Evolutionary conservation across 768 basidiomycete genomes (phyloP), one percentile per base, ranked within the genome.

Genomic region (Lentinus brumalis): DNA sequence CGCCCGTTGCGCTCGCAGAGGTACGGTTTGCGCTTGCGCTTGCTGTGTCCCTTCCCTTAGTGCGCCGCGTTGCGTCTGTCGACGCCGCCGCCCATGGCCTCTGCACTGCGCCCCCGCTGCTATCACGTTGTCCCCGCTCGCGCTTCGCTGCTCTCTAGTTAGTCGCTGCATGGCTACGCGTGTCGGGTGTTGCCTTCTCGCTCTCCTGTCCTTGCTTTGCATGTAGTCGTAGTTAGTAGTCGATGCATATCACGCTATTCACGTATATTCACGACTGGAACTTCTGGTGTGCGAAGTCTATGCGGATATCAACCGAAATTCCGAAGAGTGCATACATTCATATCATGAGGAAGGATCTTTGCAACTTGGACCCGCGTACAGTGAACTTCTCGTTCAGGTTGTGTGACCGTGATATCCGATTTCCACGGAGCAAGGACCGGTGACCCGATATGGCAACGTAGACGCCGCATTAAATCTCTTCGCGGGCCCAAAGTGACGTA

Each of bases 231-330:
- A 55, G 53, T 54, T 57, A 41, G 57, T 59, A 51, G 62, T 63
- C 44, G 62, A 56, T 54, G 62, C 62, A 59, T 63, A 63, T 63
- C 62, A 63, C 57, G 62, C 62, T 63, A 63, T 59, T 63, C 62
- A 63, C 54, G 62, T 58, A 51, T 55, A 41, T 62, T 62, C 56
- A 62, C 16, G 61, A 62, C 57, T 62, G 61, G 61, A 44, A 35
- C 6, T 4, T 26, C 6, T 21, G 55, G 46, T 42, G 57, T 46
- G 50, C 15, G 40, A 12, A 21, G 7, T 4, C 3, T 42, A 26
- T 26, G 21, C 42, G 55, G 8, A 15, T 45, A 15, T 16, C 29
- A 21, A 31, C 21, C 45, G 21, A 12, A 2, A 16, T 29, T 32
- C 15, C 6, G 49, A 50, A 11, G 6, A 29, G 18, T 7, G 11